phyloP scores from a whole-genome alignment of 179 eudicot genomes.

The Vitellaria paradoxa region DNA sequence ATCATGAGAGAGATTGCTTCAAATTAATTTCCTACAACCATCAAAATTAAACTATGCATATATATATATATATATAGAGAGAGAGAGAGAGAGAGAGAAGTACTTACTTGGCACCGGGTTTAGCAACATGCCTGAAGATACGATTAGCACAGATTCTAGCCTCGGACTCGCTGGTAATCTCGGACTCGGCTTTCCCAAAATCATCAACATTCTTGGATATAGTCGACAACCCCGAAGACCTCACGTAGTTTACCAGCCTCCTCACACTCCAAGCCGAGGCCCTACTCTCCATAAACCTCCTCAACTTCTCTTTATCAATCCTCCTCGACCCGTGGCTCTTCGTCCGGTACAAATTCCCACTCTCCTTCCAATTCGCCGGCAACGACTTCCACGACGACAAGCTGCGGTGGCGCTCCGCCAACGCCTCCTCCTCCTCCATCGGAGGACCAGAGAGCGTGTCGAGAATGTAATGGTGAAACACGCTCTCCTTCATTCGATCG shows the following conservation, averaged over 20 bases:
- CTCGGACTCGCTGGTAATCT: slow-evolving; percentile 68
- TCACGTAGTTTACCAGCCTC: slow-evolving; percentile 47
- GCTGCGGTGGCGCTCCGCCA: neutral
- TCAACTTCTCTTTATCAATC: slow-evolving; percentile 50
- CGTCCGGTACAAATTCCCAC: slow-evolving; percentile 23
- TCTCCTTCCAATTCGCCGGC: slow-evolving; percentile 44
- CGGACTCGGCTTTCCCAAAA: slow-evolving; percentile 48
- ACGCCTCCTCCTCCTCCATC: slow-evolving; percentile 41
- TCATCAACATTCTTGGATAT: slow-evolving; percentile 46
- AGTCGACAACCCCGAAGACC: slow-evolving; percentile 48
- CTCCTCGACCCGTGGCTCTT: slow-evolving; percentile 37
- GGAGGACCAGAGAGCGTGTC: slow-evolving; percentile 63
- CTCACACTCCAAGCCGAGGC: slow-evolving; percentile 63
- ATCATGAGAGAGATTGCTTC: no score
- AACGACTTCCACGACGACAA: slow-evolving; percentile 40
- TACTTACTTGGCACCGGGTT: slow-evolving; percentile 55
- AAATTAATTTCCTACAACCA: no score
- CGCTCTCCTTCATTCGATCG: slow-evolving; percentile 71
- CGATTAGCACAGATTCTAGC: slow-evolving; percentile 56
- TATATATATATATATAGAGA: no score
- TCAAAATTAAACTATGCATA: no score
- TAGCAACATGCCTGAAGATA: slow-evolving; percentile 62
- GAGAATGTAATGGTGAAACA: slow-evolving; percentile 62
- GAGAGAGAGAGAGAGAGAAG: neutral
- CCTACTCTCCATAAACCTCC: slow-evolving; percentile 40